Base-by-base conservation (phyloP, 2,329 filamentous ascomycete genomes). In the Aspergillus pseudonomiae region DNA sequence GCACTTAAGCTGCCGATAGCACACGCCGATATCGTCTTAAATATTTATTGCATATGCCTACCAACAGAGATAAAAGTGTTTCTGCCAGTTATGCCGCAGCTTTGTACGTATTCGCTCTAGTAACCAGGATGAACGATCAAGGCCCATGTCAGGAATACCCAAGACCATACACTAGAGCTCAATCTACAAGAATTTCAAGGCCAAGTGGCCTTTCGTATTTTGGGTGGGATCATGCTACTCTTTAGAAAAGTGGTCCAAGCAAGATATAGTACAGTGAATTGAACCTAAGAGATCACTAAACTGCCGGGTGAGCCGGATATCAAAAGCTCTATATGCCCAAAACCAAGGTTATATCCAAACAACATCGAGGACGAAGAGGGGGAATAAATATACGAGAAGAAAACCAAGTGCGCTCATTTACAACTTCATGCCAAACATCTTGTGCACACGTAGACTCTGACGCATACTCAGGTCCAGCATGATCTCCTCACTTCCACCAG, bases 401-500 rank as follows among this genome's bases (percentile, higher is more conserved):
- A 11, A 36, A 3, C 36, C n/a, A 45, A 34, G 43, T 48, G 21
- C 43, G 43, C 30, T 32, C 39, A 19, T 66, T 70, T 89, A 98
- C 78, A 99, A 77, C 86, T 97, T 99, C 94, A 98, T 97, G 11
- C 95, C 95, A 78, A 97, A 83, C 66, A 89, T 89, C 85, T 97
- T 90, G 71, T 93, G 92, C 61, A 99, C 95, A 78, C 88, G 89
- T 83, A 97, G 78, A 67, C 90, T 91, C 84, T 97, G 94, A 71
- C 94, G 86, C 78, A 99, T 96, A 81, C 92, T 96, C 74, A 99
- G 80, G 79, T 99, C 95, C 69, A 98, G 83, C 95, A 99, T 99
- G 69, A 99, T 99, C 86, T 99, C 95, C 83, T 99, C 94, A 69
- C 89, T 93, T 28, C 95, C 95, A 73, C 95, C 95, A 3, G 95